Evolutionary conservation across 805 yeast species (phyloP), one percentile per base, ranked within the genome.

Genomic region (Huiozyma sinensis): DNA sequence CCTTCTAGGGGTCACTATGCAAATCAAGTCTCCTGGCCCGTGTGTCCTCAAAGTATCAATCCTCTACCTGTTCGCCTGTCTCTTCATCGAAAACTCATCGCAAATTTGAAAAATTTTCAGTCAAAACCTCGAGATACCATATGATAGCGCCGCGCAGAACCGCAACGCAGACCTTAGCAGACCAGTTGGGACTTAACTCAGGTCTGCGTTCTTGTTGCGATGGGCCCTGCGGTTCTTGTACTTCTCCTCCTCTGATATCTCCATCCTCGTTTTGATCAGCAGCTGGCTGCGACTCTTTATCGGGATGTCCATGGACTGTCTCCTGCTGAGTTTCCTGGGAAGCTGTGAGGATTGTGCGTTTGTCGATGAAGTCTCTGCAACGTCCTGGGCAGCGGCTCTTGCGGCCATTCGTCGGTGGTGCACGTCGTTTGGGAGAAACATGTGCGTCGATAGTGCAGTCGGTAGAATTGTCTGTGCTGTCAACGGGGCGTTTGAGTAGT

Each of bases 401-500:
- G 56, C 51, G 2, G 61, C 61, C 42, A 50, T 44, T 28, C 59
- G 45, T 38, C 56, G 63, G 47, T 56, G 62, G 39, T 52, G 55
- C 9, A 59, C 50, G 45, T 57, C 56, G 46, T 77, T 76, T 4
- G 81, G 80, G 36, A 75, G 52, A 54, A 76, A 76, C 79, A 76
- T 76, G 54, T 76, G 81, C 1, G 81, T 76, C 5, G 79, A 67
- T 33, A 76, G 57, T 0, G 81, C 81, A 4, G 79, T 75, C n/a
- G 81, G 81, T 33, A 76, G 60, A 13, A 76, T 56, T 0, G 79
- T 75, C 1, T 76, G 64, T 1, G 80, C 80, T 1, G 80, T 72
- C 7, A 76, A 71, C n/a, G 81, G 81, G 1, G 80, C 81, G 52
- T 73, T 75, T 1, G 80, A 76, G 45, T 68, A 39, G 7, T 36